Conservation (phyloP, 1,284 basidiomycete genomes). For the Cystobasidium sp. region DNA sequence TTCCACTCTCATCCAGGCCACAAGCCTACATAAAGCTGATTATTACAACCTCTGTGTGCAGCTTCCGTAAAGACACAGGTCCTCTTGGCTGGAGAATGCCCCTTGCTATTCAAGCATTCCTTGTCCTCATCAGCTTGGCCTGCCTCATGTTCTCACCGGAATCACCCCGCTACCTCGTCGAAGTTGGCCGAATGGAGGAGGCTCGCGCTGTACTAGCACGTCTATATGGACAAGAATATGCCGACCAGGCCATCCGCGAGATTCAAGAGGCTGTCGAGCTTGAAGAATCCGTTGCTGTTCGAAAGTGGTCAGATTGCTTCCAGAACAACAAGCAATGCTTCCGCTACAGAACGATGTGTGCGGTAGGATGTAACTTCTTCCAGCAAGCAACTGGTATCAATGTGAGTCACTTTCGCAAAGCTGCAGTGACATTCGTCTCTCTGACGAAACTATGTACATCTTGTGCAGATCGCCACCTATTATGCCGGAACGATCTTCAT, state of each 20-base stretch:
- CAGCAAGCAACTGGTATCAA: constrained; percentile 52
- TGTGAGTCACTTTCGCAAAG: no score
- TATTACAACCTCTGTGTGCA: not conserved
- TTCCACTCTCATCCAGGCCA: not conserved
- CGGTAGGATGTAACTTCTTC: constrained; percentile 48
- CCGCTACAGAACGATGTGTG: constrained; percentile 50
- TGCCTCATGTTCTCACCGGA: constrained; percentile 50
- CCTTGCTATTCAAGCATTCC: constrained; percentile 46
- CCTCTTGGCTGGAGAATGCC: constrained; percentile 46
- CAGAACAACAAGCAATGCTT: constrained; percentile 50
- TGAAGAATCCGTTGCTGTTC: constrained; percentile 47
- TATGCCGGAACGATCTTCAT: constrained; percentile 50
- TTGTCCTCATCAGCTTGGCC: constrained; percentile 47
- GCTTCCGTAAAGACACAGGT: constrained; percentile 18
- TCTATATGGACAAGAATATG: constrained; percentile 46
- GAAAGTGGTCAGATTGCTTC: constrained; percentile 47
- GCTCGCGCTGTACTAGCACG: constrained; percentile 45
- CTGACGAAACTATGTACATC: no score
- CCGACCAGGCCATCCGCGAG: constrained; percentile 47
- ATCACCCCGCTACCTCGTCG: constrained; percentile 48
- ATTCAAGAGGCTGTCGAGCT: constrained; percentile 50
- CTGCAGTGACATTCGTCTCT: no score
- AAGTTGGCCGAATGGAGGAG: constrained; percentile 47
- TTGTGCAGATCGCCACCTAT: constrained; percentile 46
- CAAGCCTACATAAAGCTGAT: not conserved